phyloP scores from a whole-genome alignment of 345 rosid species.

The Sonneratia alba region DNA sequence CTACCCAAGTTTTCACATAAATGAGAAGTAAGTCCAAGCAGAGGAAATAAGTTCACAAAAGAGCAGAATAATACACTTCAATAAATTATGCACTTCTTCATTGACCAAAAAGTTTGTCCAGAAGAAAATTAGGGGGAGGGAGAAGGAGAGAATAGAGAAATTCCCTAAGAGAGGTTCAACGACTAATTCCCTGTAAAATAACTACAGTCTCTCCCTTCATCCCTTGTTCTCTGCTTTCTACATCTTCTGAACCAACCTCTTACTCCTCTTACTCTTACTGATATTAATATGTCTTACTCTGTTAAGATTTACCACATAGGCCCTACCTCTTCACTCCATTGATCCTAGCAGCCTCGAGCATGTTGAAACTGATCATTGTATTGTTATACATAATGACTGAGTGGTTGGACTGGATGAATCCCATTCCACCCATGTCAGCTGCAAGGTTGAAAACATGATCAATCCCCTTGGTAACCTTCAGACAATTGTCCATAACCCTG shows the following conservation, averaged over 20 bases:
- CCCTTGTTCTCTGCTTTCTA: too few relatives aligned
- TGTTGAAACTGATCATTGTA: constrained; percentile 96
- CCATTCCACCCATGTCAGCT: constrained; percentile 99
- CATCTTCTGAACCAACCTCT: too few relatives aligned
- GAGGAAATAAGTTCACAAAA: not conserved
- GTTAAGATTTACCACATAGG: not conserved
- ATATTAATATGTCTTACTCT: not conserved
- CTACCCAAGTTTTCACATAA: too few relatives aligned
- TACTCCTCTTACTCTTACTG: too few relatives aligned
- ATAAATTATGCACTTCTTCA: not conserved
- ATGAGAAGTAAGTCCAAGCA: not conserved
- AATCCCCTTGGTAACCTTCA: constrained; percentile 59
- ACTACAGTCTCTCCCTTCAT: too few relatives aligned
- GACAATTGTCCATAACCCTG: constrained; percentile 94
- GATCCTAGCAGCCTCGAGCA: constrained; percentile 95
- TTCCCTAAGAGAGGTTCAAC: too few relatives aligned
- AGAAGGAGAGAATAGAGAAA: too few relatives aligned
- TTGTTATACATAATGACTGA: constrained; percentile 98
- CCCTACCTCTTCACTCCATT: constrained; percentile 71
- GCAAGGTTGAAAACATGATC: constrained; percentile 98
- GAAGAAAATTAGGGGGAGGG: not conserved
- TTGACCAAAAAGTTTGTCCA: not conserved
- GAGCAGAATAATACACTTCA: not conserved
- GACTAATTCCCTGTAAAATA: too few relatives aligned
- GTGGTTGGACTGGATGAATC: constrained; percentile 95